These are phyloP conservation scores for Camellia oleifera DNA, from an alignment of 179 eudicot species.

Conservation along the genomic window DNA sequence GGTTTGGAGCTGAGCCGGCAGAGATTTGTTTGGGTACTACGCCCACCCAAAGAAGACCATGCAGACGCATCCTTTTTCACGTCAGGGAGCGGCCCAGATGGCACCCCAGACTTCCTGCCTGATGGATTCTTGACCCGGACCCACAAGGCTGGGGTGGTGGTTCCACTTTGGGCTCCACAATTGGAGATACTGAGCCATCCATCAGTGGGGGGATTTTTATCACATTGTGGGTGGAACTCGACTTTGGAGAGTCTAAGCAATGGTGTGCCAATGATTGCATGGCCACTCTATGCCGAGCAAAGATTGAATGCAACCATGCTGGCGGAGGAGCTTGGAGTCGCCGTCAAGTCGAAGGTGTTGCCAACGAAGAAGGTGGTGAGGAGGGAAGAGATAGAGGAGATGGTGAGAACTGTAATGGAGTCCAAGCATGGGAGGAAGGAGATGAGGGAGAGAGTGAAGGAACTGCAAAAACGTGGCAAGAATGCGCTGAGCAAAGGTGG, in stretches of 20 bases:
- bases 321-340: conserved; percentile 25
- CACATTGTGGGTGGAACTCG: conserved; percentile 60
- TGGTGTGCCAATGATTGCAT: conserved; percentile 49
- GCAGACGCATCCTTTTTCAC: conserved; percentile 14
- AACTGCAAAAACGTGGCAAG: conserved; percentile 12
- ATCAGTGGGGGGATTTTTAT: conserved; percentile 37
- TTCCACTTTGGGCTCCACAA: conserved; percentile 40
- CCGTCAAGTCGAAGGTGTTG: conserved; percentile 26
- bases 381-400: conserved; percentile 25
- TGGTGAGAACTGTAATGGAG: conserved; percentile 26
- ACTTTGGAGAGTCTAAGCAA: conserved; percentile 33
- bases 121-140: conserved; percentile 35
- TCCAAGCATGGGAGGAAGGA: conserved; percentile 5
- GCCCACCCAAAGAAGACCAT: conserved; percentile 29
- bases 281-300: conserved; percentile 55
- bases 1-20: conserved; percentile 48
- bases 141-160: conserved; percentile 18
- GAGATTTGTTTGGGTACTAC: conserved; percentile 45
- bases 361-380: conserved; percentile 27
- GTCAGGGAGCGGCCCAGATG: conserved; percentile 1
- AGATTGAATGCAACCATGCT: conserved; percentile 44
- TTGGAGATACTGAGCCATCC: conserved; percentile 30
- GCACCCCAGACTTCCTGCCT: conserved; percentile 23
- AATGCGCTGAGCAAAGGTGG: conserved; percentile 24
- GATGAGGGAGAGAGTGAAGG: conserved; percentile 23